Evolutionary conservation across 192 early-diverging fungal genomes (phyloP).

Genomic region (Glomus cerebriforme): DNA sequence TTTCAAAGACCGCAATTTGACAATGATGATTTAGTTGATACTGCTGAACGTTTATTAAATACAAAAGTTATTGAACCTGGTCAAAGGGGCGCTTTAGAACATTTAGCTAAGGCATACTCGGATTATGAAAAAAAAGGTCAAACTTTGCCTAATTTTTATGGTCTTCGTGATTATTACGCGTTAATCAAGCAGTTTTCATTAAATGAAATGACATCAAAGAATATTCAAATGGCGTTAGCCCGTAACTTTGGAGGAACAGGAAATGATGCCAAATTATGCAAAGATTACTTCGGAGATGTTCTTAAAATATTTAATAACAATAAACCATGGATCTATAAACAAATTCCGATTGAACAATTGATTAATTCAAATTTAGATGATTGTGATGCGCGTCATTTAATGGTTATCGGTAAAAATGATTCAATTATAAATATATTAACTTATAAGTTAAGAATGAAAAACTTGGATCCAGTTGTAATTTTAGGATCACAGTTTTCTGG

Average conservation of each 20-base stretch:
- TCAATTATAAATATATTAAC: conserved; percentile 11
- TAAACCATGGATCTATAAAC: neutral
- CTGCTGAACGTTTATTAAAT: neutral
- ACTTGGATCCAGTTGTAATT: conserved; percentile 23
- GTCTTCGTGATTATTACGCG: conserved; percentile 2
- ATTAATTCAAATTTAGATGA: conserved; percentile 25
- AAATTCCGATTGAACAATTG: conserved; percentile 1
- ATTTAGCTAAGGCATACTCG: neutral
- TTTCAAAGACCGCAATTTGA: neutral
- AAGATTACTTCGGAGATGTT: neutral
- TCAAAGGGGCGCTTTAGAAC: neutral
- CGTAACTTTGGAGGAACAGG: conserved; percentile 31
- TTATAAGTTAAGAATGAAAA: neutral
- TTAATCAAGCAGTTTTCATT: neutral
- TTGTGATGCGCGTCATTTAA: conserved; percentile 4
- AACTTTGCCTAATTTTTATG: conserved; percentile 24
- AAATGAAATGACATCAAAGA: neutral
- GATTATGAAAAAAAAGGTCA: conserved; percentile 8
- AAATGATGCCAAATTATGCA: neutral
- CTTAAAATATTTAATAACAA: neutral
- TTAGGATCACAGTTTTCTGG: conserved; percentile 29
- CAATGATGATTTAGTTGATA: neutral
- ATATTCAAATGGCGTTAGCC: conserved; percentile 17
- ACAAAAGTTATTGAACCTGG: neutral
- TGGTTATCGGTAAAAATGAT: conserved; percentile 31